phyloP scores from a whole-genome alignment of 306 rosid genomes.

The Vicia sativa region DNA sequence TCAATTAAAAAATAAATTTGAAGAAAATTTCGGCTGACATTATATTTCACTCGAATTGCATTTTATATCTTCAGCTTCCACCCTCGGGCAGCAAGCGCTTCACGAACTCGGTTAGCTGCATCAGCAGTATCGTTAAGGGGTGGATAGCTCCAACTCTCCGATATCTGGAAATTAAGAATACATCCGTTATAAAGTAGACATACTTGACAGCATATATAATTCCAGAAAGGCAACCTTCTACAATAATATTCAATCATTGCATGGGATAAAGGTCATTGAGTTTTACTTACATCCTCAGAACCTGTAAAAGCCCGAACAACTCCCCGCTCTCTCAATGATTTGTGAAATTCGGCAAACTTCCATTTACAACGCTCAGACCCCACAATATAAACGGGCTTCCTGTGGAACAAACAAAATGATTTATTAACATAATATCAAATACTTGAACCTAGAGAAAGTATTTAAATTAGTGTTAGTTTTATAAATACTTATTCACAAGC shows the following conservation, averaged over 20 bases:
- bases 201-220: conserved; percentile 5
- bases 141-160: conserved; percentile 98
- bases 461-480: neutral
- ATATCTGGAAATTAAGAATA: conserved; percentile 56
- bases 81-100: conserved; percentile 79
- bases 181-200: conserved; percentile 15
- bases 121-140: conserved; percentile 86
- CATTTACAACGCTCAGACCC: conserved; percentile 87
- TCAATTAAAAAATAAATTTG: neutral
- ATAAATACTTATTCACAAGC: conserved; percentile 35
- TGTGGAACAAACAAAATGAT: conserved; percentile 41
- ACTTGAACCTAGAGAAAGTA: conserved; percentile 14
- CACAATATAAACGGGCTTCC: conserved; percentile 84
- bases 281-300: conserved; percentile 80
- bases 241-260: conserved; percentile 27
- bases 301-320: conserved; percentile 87
- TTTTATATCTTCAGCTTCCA: conserved; percentile 80
- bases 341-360: conserved; percentile 84
- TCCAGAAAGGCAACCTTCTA: conserved; percentile 27
- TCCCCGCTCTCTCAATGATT: conserved; percentile 71
- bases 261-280: neutral
- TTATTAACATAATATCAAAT: conserved; percentile 8
- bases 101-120: conserved; percentile 76
- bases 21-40: neutral
- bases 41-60: conserved; percentile 26